phyloP scores from a whole-genome alignment of 2,329 filamentous ascomycete genomes.

The Aschersonia sp. region DNA sequence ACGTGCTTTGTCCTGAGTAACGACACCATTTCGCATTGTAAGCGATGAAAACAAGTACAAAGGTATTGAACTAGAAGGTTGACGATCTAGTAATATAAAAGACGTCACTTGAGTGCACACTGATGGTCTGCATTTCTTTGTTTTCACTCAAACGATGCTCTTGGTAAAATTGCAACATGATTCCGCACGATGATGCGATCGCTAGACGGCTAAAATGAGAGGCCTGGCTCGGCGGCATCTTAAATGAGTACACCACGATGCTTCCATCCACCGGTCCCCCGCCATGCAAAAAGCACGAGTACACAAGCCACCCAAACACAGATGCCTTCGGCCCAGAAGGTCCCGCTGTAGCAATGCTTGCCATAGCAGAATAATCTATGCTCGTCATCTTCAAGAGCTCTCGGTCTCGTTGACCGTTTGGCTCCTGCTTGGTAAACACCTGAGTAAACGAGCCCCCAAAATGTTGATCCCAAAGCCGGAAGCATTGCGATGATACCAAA shows the following conservation, averaged over 20 bases:
- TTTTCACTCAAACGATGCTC: no score
- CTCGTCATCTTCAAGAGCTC: conserved; percentile 13
- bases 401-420: conserved; percentile 18
- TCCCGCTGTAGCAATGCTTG: conserved; percentile 60
- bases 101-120: no score
- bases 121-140: no score
- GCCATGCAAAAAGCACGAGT: conserved; percentile 69
- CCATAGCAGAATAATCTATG: conserved; percentile 63
- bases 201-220: background rate
- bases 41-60: no score
- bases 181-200: background rate
- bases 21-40: no score
- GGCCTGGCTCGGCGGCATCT: background rate
- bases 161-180: background rate
- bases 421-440: conserved; percentile 61
- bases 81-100: no score
- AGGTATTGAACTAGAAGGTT: no score
- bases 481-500: conserved; percentile 93
- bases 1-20: no score
- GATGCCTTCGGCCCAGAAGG: conserved; percentile 74
- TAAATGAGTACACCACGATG: conserved; percentile 13
- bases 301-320: conserved; percentile 66
- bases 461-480: conserved; percentile 71
- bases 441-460: conserved; percentile 87
- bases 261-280: conserved; percentile 61